Evolutionary conservation across 257 asterid genomes (phyloP), one percentile per base, ranked within the genome.

Genomic region (Primulina huaijiensis): DNA sequence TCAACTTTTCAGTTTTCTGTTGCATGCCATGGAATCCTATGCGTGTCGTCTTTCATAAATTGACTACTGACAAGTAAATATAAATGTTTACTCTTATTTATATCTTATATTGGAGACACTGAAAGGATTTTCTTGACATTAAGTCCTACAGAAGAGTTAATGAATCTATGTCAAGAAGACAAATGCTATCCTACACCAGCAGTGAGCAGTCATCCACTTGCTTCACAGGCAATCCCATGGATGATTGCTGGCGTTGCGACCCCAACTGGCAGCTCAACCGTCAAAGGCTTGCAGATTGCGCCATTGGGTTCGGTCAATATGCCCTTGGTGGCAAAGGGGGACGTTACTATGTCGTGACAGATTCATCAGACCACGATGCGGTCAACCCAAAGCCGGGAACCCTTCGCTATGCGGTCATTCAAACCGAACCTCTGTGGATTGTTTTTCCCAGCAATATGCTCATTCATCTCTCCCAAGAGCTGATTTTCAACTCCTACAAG

Each of bases 181-280:
- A 84, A 70, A 53, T 86, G 83, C 77, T 84, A n/a, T 74, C 83
- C 52, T 84, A 76, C 80, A 65, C 81, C 30, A 67, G 65, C 16
- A 62, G 64, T 21, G 95, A 80, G 58, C 79, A 76, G 70, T 65
- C 85, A 33, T 58, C 82, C 60, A 12, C 75, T 8, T 89, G 91
- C 74, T 70, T 59, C 6, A 89, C 91, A 0, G 93, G 96, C 33
- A 89, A 89, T 76, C 93, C 96, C 0, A 77, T 89, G 1, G 96
- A 87, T 62, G 93, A 89, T 72, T 89, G 96, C 75, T 89, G 96
- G 96, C 81, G 96, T 29, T 89, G 96, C 72, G 91, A 89, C 86
- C 68, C 79, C 3, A 89, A 71, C 69, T 87, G 96, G 96, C 85
- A 82, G 27, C 74, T 81, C 8, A 83, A 87, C 78, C 93, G 93